Percentiles rank a stretch among this genome's conserved stretches.
Conservation (phyloP, 192 early-diverging fungal species). For the Rhizophagus clarus region DNA sequence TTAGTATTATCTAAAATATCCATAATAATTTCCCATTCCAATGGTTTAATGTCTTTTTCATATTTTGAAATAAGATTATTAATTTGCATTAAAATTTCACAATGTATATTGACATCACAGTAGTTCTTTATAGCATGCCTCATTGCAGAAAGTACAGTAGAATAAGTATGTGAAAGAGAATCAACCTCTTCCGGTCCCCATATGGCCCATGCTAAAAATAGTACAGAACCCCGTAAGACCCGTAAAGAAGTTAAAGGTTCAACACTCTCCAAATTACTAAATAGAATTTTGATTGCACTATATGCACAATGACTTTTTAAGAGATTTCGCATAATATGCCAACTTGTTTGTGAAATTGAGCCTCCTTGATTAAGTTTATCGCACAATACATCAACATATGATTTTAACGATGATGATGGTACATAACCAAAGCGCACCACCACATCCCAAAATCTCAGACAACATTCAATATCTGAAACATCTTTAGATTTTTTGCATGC, state of each 20-base stretch:
- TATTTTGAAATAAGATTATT: conserved; percentile 12
- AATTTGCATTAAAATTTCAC: conserved; percentile 21
- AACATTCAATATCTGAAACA: conserved; percentile 40
- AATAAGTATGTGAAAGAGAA: conserved; percentile 41
- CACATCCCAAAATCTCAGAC: conserved; percentile 56
- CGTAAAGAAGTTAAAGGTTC: conserved; percentile 18
- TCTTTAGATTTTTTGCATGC: conserved; percentile 48
- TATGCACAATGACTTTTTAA: conserved; percentile 64
- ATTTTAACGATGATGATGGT: conserved; percentile 45
- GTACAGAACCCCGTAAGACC: conserved; percentile 57
- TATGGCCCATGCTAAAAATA: conserved; percentile 54
- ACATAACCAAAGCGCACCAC: conserved; percentile 59
- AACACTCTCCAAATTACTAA: conserved; percentile 48
- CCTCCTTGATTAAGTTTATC: conserved; percentile 39
- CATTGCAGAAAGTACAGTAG: conserved; percentile 42
- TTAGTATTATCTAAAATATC: conserved; percentile 43
- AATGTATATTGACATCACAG: neutral
- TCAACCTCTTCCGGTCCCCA: conserved; percentile 55
- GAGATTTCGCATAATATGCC: conserved; percentile 65
- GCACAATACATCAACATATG: conserved; percentile 57
- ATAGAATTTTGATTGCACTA: conserved; percentile 57
- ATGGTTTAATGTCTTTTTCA: conserved; percentile 34
- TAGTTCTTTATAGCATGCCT: conserved; percentile 34
- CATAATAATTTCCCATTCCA: conserved; percentile 56
- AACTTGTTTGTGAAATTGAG: conserved; percentile 42